phyloP scores from a whole-genome alignment of 208 protist genomes.

The Strigomonas culicis region DNA sequence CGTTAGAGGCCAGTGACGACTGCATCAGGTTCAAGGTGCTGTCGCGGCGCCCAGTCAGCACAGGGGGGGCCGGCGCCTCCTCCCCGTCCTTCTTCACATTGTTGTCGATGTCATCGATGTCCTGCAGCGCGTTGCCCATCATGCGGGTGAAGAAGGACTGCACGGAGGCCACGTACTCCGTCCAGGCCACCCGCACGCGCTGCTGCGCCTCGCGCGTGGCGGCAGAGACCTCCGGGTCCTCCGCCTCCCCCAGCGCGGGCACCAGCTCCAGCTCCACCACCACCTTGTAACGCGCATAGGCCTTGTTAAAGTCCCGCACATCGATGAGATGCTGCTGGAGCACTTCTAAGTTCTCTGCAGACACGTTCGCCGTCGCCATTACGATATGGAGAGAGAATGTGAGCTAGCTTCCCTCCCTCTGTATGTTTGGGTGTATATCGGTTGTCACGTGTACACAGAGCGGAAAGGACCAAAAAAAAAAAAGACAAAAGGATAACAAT shows the following conservation, averaged over 20 bases:
- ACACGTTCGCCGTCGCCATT: constrained; percentile 55
- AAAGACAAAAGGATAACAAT: constrained; percentile 17
- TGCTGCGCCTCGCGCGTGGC: constrained; percentile 26
- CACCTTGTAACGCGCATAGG: constrained; percentile 42
- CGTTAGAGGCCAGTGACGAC: too few relatives aligned
- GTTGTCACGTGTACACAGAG: background rate
- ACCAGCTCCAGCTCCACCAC: constrained; percentile 40
- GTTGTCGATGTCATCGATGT: constrained; percentile 20
- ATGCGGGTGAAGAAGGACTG: constrained; percentile 39
- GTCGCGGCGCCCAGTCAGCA: too few relatives aligned
- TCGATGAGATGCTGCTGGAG: constrained; percentile 72
- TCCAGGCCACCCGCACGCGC: constrained; percentile 40
- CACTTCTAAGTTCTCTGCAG: constrained; percentile 42
- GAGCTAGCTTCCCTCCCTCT: too few relatives aligned
- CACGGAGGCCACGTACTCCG: constrained; percentile 46
- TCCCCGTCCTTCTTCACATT: too few relatives aligned
- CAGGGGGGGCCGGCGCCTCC: too few relatives aligned
- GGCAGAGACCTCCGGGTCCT: constrained; percentile 26
- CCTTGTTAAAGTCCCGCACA: constrained; percentile 73
- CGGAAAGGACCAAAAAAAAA: constrained; percentile 13
- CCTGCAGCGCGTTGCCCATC: constrained; percentile 16
- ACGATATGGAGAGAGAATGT: background rate
- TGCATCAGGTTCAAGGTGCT: too few relatives aligned
- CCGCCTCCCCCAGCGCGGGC: constrained; percentile 19
- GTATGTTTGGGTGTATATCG: constrained; percentile 6